These are phyloP conservation scores for Mycena vitilis DNA, from an alignment of 768 basidiomycete genomes.

Conservation along the genomic window DNA sequence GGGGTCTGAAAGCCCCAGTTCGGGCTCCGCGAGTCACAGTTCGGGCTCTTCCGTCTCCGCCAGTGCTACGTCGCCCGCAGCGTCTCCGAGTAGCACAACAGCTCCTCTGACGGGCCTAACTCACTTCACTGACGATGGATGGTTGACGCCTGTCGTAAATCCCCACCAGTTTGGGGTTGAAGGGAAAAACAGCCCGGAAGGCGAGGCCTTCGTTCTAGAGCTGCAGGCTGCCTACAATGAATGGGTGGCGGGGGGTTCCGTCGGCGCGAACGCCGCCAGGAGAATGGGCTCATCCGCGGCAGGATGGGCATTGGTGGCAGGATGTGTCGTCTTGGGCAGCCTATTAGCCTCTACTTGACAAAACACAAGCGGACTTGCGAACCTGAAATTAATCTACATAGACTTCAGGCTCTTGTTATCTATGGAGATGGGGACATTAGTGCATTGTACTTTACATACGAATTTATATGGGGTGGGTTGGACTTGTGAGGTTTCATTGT, in stretches of 20 bases:
- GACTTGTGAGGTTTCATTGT: no score
- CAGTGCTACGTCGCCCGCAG: constrained; percentile 31
- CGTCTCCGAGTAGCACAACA: constrained; percentile 28
- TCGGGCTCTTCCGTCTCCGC: constrained; percentile 1
- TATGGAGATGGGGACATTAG: background rate
- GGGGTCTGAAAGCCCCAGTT: background rate
- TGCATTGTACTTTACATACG: background rate
- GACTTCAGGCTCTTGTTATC: background rate
- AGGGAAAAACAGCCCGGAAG: constrained; percentile 76
- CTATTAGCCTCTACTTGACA: constrained; percentile 16
- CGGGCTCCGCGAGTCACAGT: background rate
- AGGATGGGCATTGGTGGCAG: constrained; percentile 23
- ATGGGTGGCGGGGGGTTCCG: constrained; percentile 70
- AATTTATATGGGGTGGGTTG: background rate
- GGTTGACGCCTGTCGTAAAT: constrained; percentile 81
- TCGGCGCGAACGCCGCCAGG: constrained; percentile 58
- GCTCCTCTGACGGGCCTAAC: constrained; percentile 40
- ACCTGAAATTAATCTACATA: background rate
- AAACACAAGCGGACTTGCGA: background rate
- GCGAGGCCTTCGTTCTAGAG: constrained; percentile 81
- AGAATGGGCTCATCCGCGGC: constrained; percentile 10
- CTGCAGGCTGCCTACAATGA: constrained; percentile 82
- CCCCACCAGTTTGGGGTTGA: constrained; percentile 64
- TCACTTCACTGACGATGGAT: constrained; percentile 71
- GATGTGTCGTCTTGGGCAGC: constrained; percentile 12